Evolutionary conservation across 805 yeast genomes (phyloP).

Genomic region (Schwanniomyces vanrijiae): DNA sequence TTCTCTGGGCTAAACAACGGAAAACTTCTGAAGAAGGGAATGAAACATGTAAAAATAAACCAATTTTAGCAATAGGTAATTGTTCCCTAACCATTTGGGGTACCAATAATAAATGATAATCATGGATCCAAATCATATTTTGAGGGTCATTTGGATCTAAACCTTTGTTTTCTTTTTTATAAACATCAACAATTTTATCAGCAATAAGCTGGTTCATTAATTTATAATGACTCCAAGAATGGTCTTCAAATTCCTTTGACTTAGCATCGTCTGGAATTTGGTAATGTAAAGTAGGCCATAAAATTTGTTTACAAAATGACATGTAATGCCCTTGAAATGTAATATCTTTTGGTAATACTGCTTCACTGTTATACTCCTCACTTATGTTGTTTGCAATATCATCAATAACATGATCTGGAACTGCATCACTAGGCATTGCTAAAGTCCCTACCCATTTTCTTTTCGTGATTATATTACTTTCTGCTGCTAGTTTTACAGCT

Average conservation of each 20-base stretch:
- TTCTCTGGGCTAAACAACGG: constrained; percentile 88
- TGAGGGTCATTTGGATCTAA: constrained; percentile 38
- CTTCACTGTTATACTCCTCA: constrained; percentile 54
- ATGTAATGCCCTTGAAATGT: constrained; percentile 89
- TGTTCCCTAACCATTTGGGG: constrained; percentile 78
- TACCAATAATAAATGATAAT: constrained; percentile 84
- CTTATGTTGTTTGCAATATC: constrained; percentile 51
- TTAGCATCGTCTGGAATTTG: constrained; percentile 95
- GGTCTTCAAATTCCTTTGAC: constrained; percentile 92
- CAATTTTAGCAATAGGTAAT: constrained; percentile 83
- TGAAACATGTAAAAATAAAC: constrained; percentile 88
- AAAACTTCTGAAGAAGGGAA: constrained; percentile 96
- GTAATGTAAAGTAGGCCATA: constrained; percentile 94
- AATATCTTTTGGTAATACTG: constrained; percentile 73
- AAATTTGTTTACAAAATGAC: constrained; percentile 87
- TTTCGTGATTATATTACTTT: constrained; percentile 33
- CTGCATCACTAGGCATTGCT: constrained; percentile 86
- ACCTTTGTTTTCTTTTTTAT: constrained; percentile 53
- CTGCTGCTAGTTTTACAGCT: constrained; percentile 66
- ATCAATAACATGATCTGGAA: constrained; percentile 55
- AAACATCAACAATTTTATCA: constrained; percentile 63
- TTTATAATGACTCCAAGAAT: constrained; percentile 86
- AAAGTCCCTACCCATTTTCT: constrained; percentile 84
- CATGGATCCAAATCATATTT: constrained; percentile 90
- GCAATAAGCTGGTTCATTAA: constrained; percentile 78